phyloP scores from a whole-genome alignment of 148 eudicot species.

The Rheum nobile region DNA sequence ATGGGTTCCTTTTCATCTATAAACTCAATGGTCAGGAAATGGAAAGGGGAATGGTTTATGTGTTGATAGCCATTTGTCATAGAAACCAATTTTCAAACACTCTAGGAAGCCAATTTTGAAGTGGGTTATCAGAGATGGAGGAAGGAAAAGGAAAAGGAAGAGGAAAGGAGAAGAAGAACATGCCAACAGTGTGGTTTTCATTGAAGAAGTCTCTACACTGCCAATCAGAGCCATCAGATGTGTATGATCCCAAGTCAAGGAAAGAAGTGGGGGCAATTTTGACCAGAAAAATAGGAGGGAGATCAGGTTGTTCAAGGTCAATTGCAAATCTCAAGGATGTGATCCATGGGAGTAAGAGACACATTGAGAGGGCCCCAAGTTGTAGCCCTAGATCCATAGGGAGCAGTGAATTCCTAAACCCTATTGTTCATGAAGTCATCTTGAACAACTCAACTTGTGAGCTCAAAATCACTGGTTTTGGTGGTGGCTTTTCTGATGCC shows the following conservation, averaged over 20 bases:
- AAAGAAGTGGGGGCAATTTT: conserved; percentile 41
- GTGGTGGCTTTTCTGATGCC: conserved; percentile 31
- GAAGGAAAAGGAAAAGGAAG: conserved; percentile 25
- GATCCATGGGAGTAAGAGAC: conserved; percentile 91
- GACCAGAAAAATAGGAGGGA: conserved; percentile 41
- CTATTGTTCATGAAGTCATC: conserved; percentile 88
- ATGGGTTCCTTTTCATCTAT: too few relatives aligned
- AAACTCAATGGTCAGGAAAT: background rate
- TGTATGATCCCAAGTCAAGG: conserved; percentile 57
- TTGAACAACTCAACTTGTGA: conserved; percentile 72
- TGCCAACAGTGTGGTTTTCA: conserved; percentile 86
- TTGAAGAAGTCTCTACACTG: conserved; percentile 77
- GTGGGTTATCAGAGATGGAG: background rate
- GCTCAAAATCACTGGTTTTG: conserved; percentile 79
- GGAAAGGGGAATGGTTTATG: background rate
- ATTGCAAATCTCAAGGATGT: conserved; percentile 91
- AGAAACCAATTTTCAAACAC: background rate
- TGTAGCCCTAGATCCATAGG: conserved; percentile 95
- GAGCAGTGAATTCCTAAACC: conserved; percentile 86
- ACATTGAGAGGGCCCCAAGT: conserved; percentile 58
- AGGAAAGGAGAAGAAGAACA: background rate
- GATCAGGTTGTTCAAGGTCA: conserved; percentile 96
- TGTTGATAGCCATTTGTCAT: background rate
- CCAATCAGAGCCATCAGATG: conserved; percentile 83
- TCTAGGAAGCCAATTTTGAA: background rate